phyloP scores from a whole-genome alignment of 805 yeast species.

The Ogataea populi-albae region DNA sequence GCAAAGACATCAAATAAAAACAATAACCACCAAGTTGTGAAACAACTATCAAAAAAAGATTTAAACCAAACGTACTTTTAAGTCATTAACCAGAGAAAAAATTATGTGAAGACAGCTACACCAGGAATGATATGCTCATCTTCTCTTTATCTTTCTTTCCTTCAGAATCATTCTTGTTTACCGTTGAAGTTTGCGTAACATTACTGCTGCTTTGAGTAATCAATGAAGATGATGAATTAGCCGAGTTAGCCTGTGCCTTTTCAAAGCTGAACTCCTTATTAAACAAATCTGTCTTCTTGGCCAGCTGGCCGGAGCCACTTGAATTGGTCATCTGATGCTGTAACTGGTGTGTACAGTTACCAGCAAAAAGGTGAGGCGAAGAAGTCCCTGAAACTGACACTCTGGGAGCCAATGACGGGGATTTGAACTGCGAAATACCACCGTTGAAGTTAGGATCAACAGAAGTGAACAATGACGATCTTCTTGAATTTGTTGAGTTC shows the following conservation, averaged over 20 bases:
- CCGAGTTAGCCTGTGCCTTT: conserved; percentile 3
- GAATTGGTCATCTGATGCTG: conserved; percentile 5
- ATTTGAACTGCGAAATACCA: conserved; percentile 14
- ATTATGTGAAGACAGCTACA: no score
- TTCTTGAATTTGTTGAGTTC: conserved; percentile 23
- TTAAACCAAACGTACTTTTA: no score
- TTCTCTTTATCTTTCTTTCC: conserved; percentile 18
- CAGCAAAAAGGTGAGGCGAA: conserved; percentile 20
- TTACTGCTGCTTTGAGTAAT: conserved; percentile 3
- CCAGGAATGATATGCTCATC: conserved; percentile 27
- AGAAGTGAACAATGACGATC: conserved; percentile 26
- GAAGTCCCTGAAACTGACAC: conserved; percentile 26
- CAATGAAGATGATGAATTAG: conserved; percentile 6
- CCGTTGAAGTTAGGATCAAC: conserved; percentile 7
- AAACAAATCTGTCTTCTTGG: conserved; percentile 21
- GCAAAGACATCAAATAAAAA: no score
- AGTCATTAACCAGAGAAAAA: no score
- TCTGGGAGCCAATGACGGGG: conserved; percentile 25
- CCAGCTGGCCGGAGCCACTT: conserved; percentile 2
- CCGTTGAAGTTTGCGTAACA: no score
- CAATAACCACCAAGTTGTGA: no score
- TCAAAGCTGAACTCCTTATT: conserved; percentile 29
- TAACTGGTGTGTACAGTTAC: conserved; percentile 12
- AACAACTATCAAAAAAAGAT: no score
- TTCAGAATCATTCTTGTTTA: conserved; percentile 4